phyloP scores from a whole-genome alignment of 805 yeast genomes.

The Yarrowia sp. region DNA sequence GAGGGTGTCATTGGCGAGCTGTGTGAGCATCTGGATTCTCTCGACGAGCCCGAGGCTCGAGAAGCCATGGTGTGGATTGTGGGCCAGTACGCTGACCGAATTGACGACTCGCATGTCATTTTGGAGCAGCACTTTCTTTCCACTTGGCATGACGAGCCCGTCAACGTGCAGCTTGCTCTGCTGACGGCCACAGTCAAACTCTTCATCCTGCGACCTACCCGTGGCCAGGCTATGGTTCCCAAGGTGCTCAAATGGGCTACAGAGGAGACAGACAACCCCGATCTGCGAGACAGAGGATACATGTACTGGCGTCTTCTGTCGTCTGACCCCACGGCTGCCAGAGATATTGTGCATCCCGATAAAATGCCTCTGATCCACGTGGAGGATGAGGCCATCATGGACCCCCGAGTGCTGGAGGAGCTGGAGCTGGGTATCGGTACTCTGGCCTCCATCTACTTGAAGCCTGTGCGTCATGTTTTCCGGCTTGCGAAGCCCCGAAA shows the following conservation, averaged over 20 bases:
- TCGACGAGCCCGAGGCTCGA: constrained; percentile 77
- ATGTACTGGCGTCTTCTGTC: constrained; percentile 83
- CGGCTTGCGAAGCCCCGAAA: constrained; percentile 54
- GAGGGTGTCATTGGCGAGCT: constrained; percentile 46
- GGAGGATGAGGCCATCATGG: constrained; percentile 62
- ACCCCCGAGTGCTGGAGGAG: constrained; percentile 71
- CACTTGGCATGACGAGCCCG: constrained; percentile 59
- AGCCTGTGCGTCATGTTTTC: constrained; percentile 80
- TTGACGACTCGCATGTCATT: constrained; percentile 45
- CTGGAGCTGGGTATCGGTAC: constrained; percentile 79
- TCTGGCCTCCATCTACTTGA: constrained; percentile 76
- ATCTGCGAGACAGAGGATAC: constrained; percentile 78
- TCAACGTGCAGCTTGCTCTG: constrained; percentile 70
- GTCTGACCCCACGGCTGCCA: constrained; percentile 45
- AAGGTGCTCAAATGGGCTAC: constrained; percentile 64
- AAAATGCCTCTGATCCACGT: constrained; percentile 60
- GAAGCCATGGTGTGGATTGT: constrained; percentile 79
- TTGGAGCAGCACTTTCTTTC: constrained; percentile 45
- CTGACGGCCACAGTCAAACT: constrained; percentile 73
- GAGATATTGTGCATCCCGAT: constrained; percentile 56
- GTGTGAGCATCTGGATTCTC: constrained; percentile 47
- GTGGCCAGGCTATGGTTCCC: constrained; percentile 57
- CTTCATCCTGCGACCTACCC: constrained; percentile 56
- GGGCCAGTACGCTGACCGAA: constrained; percentile 61
- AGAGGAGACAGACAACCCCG: constrained; percentile 76